Percentiles rank a stretch among this genome's conserved stretches.
phyloP scores from a whole-genome alignment of 352 stramenopile genomes.

The Phytophthora quininea region DNA sequence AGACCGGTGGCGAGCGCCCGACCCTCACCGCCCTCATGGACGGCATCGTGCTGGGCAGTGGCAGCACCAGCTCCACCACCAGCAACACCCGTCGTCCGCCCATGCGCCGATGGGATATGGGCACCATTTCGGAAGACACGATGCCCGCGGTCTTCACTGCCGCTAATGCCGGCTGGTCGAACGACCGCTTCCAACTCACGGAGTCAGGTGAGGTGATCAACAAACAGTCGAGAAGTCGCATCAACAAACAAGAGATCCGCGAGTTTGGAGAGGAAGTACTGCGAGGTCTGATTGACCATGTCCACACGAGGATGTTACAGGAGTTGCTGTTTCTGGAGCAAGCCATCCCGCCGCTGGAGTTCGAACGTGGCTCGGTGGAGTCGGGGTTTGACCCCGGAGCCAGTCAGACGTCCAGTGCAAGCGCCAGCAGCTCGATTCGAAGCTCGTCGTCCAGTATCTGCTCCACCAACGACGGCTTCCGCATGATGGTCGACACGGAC shows the following conservation, averaged over 20 bases:
- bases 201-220: conserved; percentile 62
- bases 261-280: conserved; percentile 77
- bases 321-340: conserved; percentile 84
- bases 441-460: conserved; percentile 84
- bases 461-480: conserved; percentile 80
- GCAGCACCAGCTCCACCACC: conserved; percentile 18
- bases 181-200: conserved; percentile 67
- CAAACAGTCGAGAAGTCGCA: conserved; percentile 45
- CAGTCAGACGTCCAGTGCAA: conserved; percentile 36
- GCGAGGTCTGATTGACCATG: conserved; percentile 66
- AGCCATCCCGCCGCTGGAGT: conserved; percentile 76
- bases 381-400: conserved; percentile 53
- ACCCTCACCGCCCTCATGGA: conserved; percentile 51
- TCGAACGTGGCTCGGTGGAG: conserved; percentile 50
- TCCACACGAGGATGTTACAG: conserved; percentile 81
- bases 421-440: conserved; percentile 45
- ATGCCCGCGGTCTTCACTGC: conserved; percentile 50
- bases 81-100: conserved; percentile 32
- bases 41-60: conserved; percentile 39
- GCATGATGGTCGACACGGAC: conserved; percentile 83
- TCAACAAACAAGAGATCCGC: conserved; percentile 76
- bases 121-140: conserved; percentile 76
- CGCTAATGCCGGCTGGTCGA: conserved; percentile 50
- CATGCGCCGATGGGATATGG: conserved; percentile 64
- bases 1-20: too few relatives aligned